Evolutionary conservation across 768 basidiomycete genomes (phyloP).

Genomic region (Russula compacta): DNA sequence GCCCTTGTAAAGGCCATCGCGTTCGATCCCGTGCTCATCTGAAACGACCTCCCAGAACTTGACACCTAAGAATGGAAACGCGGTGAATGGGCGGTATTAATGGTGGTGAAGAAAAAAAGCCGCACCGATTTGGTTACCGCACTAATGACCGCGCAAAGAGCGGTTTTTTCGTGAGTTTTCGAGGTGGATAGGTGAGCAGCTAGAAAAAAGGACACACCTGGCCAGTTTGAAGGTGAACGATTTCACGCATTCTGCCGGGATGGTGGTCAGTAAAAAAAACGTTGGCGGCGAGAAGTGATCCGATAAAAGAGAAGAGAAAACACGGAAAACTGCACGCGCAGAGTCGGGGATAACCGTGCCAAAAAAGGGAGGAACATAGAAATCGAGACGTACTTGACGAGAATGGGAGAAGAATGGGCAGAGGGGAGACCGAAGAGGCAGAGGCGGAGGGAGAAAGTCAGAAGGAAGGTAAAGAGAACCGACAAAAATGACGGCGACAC

Average conservation of each 20-base stretch:
- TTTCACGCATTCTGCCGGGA: slow-evolving; percentile 83
- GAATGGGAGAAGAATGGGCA: slow-evolving; percentile 15
- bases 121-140: slow-evolving; percentile 92
- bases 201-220: slow-evolving; percentile 49
- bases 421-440: slow-evolving; percentile 13
- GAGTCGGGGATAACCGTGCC: background rate
- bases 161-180: slow-evolving; percentile 21
- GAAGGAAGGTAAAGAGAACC: slow-evolving; percentile 5
- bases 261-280: background rate
- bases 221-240: slow-evolving; percentile 98
- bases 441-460: slow-evolving; percentile 12
- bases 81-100: slow-evolving; percentile 2
- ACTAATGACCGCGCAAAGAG: slow-evolving; percentile 38
- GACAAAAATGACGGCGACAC: slow-evolving; percentile 17
- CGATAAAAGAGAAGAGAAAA: background rate
- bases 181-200: background rate
- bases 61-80: slow-evolving; percentile 47
- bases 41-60: slow-evolving; percentile 98
- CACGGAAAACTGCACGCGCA: background rate
- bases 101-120: slow-evolving; percentile 21
- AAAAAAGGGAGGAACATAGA: background rate
- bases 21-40: slow-evolving; percentile 95
- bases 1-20: slow-evolving; percentile 90
- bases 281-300: slow-evolving; percentile 7
- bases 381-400: slow-evolving; percentile 14